Conservation (phyloP, 345 rosid species). For the Boechera stricta region DNA sequence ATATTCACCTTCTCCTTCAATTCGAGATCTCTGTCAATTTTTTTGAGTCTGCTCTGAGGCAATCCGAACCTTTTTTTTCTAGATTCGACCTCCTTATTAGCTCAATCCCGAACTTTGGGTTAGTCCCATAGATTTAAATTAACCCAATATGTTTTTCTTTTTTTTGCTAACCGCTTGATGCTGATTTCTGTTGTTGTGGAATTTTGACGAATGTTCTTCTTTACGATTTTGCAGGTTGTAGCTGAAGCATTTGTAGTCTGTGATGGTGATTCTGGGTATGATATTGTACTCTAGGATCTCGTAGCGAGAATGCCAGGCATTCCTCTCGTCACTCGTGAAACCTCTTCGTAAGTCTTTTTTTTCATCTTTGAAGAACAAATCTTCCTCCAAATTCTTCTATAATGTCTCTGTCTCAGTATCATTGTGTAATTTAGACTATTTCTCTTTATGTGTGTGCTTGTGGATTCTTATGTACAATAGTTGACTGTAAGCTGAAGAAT, state of each 20-base stretch:
- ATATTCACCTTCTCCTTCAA: not conserved
- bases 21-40: conserved; percentile 16
- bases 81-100: no score
- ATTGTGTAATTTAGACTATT: not conserved
- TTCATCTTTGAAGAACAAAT: not conserved
- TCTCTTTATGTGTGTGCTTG: no score
- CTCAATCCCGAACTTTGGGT: no score
- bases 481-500: not conserved
- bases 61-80: no score
- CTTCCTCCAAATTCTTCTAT: not conserved
- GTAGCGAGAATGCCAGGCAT: conserved; percentile 89
- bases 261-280: conserved; percentile 50
- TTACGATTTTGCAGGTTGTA: conserved; percentile 19
- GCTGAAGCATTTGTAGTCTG: conserved; percentile 11
- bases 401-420: not conserved
- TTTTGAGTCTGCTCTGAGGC: conserved; percentile 1
- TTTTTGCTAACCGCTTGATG: not conserved
- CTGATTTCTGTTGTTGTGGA: not conserved
- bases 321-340: conserved; percentile 76
- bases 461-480: not conserved
- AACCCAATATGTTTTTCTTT: not conserved
- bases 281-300: conserved; percentile 38
- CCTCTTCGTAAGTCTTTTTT: conserved; percentile 65
- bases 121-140: not conserved
- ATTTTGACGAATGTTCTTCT: not conserved